Conservation (phyloP, 495 filamentous ascomycete genomes). For the Lophium mytilinum region DNA sequence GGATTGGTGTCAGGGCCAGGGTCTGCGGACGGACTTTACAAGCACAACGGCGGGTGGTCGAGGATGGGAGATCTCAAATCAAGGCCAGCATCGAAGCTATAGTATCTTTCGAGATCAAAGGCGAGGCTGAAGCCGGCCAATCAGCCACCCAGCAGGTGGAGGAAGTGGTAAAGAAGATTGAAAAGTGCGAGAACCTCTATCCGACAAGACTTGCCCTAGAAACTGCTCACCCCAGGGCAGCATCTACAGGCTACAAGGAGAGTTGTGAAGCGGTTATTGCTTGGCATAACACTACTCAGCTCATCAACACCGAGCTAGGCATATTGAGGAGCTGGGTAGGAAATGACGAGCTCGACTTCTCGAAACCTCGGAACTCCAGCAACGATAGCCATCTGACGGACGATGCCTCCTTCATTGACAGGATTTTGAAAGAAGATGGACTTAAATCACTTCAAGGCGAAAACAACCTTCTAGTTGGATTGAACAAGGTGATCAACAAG, state of each 20-base stretch:
- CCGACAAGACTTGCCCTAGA: constrained; percentile 69
- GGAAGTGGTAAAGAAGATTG: constrained; percentile 80
- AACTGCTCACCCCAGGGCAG: constrained; percentile 59
- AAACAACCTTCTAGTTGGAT: constrained; percentile 72
- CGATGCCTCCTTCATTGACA: constrained; percentile 86
- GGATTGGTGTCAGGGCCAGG: constrained; percentile 78
- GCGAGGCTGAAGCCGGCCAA: constrained; percentile 85
- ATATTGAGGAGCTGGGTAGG: constrained; percentile 94
- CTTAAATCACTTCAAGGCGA: constrained; percentile 84
- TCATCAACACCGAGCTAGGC: constrained; percentile 89
- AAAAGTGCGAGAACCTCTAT: constrained; percentile 75
- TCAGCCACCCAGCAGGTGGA: constrained; percentile 76
- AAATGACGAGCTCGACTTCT: constrained; percentile 89
- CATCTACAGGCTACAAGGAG: constrained; percentile 63
- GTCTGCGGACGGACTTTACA: constrained; percentile 74
- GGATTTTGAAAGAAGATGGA: constrained; percentile 97
- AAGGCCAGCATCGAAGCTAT: constrained; percentile 74
- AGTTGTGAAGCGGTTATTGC: constrained; percentile 82
- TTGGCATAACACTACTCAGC: constrained; percentile 96
- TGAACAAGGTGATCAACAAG: constrained; percentile 79
- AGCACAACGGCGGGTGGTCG: constrained; percentile 73
- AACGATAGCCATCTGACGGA: constrained; percentile 60
- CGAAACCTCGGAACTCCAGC: constrained; percentile 41
- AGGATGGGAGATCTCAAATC: constrained; percentile 63
- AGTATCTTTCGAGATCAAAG: constrained; percentile 86